Evolutionary conservation across 1,284 basidiomycete genomes (phyloP).

Genomic region (Entoloma clypeatum): DNA sequence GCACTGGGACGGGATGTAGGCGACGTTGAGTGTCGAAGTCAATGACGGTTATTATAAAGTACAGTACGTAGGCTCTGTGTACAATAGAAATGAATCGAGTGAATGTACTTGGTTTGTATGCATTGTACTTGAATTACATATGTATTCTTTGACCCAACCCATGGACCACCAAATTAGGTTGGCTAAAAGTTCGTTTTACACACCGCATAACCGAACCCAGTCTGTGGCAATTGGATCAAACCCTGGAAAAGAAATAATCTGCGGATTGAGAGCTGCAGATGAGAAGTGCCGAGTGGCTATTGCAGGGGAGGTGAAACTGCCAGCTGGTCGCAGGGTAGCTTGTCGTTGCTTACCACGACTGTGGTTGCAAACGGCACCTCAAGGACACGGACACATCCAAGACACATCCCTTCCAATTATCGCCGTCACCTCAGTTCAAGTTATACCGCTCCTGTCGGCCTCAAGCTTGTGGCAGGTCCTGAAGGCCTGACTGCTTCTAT

Average conservation of each 20-base stretch:
- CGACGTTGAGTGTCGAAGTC: conserved; percentile 29
- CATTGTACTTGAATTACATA: neutral
- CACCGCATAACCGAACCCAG: conserved; percentile 17
- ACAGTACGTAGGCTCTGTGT: neutral
- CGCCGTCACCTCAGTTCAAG: too few species aligned
- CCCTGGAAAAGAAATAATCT: conserved; percentile 15
- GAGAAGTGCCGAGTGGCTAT: conserved; percentile 21
- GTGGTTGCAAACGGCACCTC: conserved; percentile 15
- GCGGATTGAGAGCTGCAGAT: conserved; percentile 18
- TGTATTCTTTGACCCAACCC: conserved; percentile 1
- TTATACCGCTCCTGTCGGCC: conserved; percentile 9
- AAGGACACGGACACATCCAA: conserved; percentile 9
- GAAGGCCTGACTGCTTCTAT: conserved; percentile 11
- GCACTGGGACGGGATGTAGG: conserved; percentile 19
- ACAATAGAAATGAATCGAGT: conserved; percentile 6
- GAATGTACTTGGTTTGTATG: neutral
- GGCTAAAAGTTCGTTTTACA: conserved; percentile 16
- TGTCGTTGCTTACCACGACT: conserved; percentile 15
- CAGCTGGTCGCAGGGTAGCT: conserved; percentile 14
- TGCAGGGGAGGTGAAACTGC: conserved; percentile 16
- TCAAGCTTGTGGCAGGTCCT: conserved; percentile 13
- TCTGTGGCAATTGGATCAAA: conserved; percentile 15
- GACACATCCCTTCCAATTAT: too few species aligned
- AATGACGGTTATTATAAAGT: conserved; percentile 21
- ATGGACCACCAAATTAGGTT: conserved; percentile 18